A percentile compares a stretch with the other conserved stretches of the same genome.
Conservation (phyloP, 176 grass and related monocot genomes). For the Eleusine indica region DNA sequence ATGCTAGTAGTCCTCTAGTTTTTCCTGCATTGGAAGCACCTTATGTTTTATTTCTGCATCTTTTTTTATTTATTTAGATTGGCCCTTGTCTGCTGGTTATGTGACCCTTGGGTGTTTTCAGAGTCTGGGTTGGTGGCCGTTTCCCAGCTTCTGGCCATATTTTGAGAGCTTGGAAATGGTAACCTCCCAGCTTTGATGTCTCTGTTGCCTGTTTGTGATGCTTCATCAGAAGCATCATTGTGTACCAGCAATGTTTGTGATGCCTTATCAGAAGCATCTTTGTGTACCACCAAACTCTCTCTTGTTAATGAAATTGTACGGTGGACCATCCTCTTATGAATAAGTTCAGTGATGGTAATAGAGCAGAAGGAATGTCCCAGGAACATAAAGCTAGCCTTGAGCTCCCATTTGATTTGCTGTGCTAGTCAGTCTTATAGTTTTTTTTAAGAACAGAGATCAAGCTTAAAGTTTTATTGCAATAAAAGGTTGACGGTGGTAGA, state of each 20-base stretch:
- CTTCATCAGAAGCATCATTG: constrained; percentile 17
- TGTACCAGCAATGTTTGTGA: neutral
- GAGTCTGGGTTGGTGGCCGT: neutral
- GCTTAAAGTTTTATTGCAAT: no score
- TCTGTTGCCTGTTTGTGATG: constrained; percentile 3
- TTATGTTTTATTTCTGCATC: neutral
- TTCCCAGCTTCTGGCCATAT: neutral
- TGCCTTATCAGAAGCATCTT: constrained; percentile 10
- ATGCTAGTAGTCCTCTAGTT: neutral
- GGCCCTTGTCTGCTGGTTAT: neutral
- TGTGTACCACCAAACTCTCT: neutral
- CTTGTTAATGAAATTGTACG: no score
- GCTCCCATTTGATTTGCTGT: no score
- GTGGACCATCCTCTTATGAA: no score
- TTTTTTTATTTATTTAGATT: neutral
- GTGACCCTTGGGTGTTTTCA: neutral
- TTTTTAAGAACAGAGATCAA: no score
- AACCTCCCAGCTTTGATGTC: neutral
- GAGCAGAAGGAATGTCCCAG: no score
- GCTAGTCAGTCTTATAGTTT: no score
- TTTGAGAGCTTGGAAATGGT: constrained; percentile 1
- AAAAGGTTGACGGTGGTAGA: no score
- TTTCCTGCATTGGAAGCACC: neutral
- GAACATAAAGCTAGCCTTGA: no score
- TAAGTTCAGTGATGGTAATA: no score